Evolutionary conservation across 352 stramenopile species (phyloP).

Genomic region (Phytophthora fragariae): DNA sequence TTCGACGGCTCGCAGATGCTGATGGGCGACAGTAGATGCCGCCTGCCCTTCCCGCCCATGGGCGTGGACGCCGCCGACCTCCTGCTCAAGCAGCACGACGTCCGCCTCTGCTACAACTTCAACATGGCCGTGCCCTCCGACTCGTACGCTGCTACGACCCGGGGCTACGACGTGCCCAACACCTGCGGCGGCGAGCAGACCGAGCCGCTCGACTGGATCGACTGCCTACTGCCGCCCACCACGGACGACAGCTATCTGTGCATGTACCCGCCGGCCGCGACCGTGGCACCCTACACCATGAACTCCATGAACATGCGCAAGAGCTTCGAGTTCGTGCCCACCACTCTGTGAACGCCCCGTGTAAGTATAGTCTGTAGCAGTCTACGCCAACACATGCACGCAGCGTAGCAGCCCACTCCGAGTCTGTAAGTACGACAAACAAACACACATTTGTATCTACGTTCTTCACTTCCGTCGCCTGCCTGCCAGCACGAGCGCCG

Average conservation of each 20-base stretch:
- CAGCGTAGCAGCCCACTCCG: constrained; percentile 13
- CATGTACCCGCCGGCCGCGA: constrained; percentile 41
- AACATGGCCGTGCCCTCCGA: constrained; percentile 25
- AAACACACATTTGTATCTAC: constrained; percentile 31
- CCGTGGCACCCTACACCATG: constrained; percentile 24
- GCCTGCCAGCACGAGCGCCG: not conserved
- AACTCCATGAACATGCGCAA: constrained; percentile 30
- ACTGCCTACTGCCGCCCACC: constrained; percentile 52
- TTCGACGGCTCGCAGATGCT: constrained; percentile 22
- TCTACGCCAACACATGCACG: constrained; percentile 4
- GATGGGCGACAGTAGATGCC: constrained; percentile 19
- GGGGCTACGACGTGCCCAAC: constrained; percentile 17
- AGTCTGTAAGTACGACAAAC: constrained; percentile 34
- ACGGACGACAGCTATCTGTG: constrained; percentile 49
- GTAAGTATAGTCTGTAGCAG: constrained; percentile 28
- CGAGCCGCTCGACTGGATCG: constrained; percentile 67
- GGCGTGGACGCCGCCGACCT: constrained; percentile 27
- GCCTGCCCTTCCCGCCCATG: constrained; percentile 34
- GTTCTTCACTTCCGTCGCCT: not conserved
- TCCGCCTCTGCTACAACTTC: constrained; percentile 27
- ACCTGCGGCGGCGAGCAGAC: constrained; percentile 23
- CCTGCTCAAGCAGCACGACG: constrained; percentile 50
- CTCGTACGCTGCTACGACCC: constrained; percentile 7
- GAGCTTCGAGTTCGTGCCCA: constrained; percentile 48
- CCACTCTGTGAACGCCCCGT: constrained; percentile 30